These are phyloP conservation scores for Ophiosphaerella narmari DNA, from an alignment of 2,329 filamentous ascomycete species.

Conservation along the genomic window DNA sequence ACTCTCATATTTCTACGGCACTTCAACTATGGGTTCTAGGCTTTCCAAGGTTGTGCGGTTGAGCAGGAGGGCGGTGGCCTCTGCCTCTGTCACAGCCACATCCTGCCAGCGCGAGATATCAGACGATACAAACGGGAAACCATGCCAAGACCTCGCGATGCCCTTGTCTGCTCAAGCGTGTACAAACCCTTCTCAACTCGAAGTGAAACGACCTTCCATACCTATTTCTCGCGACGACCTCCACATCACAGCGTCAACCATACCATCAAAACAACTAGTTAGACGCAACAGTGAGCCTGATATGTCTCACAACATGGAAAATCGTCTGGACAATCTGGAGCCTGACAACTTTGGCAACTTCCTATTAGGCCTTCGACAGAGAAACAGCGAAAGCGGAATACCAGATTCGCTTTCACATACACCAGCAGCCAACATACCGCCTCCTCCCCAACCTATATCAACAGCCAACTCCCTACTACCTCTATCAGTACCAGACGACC, in stretches of 20 bases:
- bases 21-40: constrained; percentile 33
- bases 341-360: neutral
- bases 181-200: neutral
- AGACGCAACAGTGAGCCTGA: constrained; percentile 22
- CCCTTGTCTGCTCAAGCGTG: neutral
- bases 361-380: constrained; percentile 9
- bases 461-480: too few relatives aligned
- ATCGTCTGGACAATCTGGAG: too few relatives aligned
- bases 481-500: neutral
- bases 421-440: too few relatives aligned
- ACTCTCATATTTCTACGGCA: neutral
- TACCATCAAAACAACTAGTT: neutral
- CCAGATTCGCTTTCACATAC: too few relatives aligned
- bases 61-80: constrained; percentile 23
- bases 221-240: constrained; percentile 14
- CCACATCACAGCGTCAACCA: constrained; percentile 4
- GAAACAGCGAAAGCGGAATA: neutral
- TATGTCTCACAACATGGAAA: neutral
- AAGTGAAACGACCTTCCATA: neutral
- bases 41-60: constrained; percentile 27
- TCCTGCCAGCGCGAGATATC: constrained; percentile 8
- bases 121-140: constrained; percentile 11
- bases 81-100: constrained; percentile 16
- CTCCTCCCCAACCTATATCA: too few relatives aligned
- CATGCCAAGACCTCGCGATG: constrained; percentile 12